phyloP scores from a whole-genome alignment of 2,329 filamentous ascomycete genomes.

The Alternaria sp. region DNA sequence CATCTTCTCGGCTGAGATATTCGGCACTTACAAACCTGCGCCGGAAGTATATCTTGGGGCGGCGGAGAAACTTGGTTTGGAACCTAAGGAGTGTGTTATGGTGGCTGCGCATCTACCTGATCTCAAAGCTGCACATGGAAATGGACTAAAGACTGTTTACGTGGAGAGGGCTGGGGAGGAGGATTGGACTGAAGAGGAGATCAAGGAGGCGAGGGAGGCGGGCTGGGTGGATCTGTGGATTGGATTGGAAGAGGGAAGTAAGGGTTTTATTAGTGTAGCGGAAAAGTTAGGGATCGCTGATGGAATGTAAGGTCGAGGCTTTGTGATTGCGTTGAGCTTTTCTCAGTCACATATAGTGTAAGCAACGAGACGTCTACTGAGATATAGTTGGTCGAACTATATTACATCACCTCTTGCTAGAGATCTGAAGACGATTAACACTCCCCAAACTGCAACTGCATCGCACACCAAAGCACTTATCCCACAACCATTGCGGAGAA shows the following conservation, averaged over 20 bases:
- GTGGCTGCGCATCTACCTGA: conserved; percentile 79
- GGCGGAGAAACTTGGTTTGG: conserved; percentile 63
- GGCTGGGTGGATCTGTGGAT: conserved; percentile 69
- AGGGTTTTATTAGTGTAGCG: conserved; percentile 59
- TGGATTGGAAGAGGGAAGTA: conserved; percentile 52
- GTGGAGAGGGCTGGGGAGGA: conserved; percentile 75
- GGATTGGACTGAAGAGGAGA: conserved; percentile 61
- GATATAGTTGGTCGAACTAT: too few species aligned
- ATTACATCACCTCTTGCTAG: too few species aligned
- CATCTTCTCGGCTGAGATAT: conserved; percentile 73
- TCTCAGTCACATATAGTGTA: too few species aligned
- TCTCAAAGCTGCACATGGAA: conserved; percentile 69
- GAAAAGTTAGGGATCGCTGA: conserved; percentile 43
- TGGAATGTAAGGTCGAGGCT: too few species aligned
- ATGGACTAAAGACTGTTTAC: conserved; percentile 75
- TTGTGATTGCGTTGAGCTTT: too few species aligned
- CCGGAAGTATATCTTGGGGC: conserved; percentile 74
- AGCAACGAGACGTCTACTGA: too few species aligned
- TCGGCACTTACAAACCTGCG: conserved; percentile 77
- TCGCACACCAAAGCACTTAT: too few species aligned
- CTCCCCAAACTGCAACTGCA: too few species aligned
- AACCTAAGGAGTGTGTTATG: conserved; percentile 72
- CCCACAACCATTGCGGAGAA: too few species aligned
- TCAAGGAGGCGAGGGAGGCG: conserved; percentile 62
- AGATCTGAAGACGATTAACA: too few species aligned